Percentiles rank a stretch among this genome's conserved stretches.
Evolutionary conservation across 768 basidiomycete species (phyloP).

Genomic region (Kwoniella shandongensis): DNA sequence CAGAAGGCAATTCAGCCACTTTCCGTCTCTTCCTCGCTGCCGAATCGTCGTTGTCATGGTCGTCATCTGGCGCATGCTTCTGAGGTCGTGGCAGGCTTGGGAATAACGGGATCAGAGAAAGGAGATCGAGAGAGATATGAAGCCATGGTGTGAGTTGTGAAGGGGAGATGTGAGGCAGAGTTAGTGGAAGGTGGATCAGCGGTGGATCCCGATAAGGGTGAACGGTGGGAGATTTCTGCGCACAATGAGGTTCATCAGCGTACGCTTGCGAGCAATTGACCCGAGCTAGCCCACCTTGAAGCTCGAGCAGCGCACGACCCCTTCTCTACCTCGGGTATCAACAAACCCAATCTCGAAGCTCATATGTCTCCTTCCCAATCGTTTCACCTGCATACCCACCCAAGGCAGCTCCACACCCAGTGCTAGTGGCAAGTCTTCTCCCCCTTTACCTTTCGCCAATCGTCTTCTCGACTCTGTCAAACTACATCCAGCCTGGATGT

Average conservation of each 20-base stretch:
- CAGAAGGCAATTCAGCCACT: slow-evolving; percentile 28
- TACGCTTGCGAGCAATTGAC: background rate
- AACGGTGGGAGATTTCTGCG: slow-evolving; percentile 29
- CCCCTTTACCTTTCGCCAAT: slow-evolving; percentile 15
- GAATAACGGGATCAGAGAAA: slow-evolving; percentile 38
- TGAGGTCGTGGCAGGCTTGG: slow-evolving; percentile 24
- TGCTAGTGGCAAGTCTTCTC: slow-evolving; percentile 7
- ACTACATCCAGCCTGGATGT: slow-evolving; percentile 44
- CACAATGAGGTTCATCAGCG: background rate
- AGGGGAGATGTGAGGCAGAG: slow-evolving; percentile 18
- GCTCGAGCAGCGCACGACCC: slow-evolving; percentile 35
- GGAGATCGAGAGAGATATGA: slow-evolving; percentile 34
- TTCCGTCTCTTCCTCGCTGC: slow-evolving; percentile 15
- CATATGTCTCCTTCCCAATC: slow-evolving; percentile 34
- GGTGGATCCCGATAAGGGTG: slow-evolving; percentile 33
- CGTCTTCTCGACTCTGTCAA: background rate
- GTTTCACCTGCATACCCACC: slow-evolving; percentile 38
- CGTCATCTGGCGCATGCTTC: slow-evolving; percentile 2
- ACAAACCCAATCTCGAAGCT: slow-evolving; percentile 44
- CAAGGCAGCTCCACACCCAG: slow-evolving; percentile 41
- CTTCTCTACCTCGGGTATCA: slow-evolving; percentile 39
- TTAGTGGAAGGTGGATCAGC: slow-evolving; percentile 47
- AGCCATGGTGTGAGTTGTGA: slow-evolving; percentile 47
- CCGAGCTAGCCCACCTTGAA: slow-evolving; percentile 29
- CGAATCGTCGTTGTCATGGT: background rate